Percentiles rank a stretch among this genome's conserved stretches.
phyloP scores from a whole-genome alignment of 106 monocot species.

The Allium fistulosum region DNA sequence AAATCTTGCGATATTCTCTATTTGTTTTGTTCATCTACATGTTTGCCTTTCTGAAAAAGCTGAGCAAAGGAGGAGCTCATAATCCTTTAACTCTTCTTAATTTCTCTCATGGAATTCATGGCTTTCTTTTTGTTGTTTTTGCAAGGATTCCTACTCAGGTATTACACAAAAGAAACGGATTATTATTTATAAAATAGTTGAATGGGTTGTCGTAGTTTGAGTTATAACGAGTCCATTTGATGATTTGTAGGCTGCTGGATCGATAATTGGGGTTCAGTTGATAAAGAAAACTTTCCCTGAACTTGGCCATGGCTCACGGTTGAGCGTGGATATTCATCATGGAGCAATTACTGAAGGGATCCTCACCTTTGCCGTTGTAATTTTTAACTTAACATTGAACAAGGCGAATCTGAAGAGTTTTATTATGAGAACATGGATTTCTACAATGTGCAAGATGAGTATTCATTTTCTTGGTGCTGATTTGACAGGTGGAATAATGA shows the following conservation, averaged over 20 bases:
- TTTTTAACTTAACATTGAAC: constrained; percentile 53
- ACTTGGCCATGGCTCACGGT: constrained; percentile 66
- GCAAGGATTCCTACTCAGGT: constrained; percentile 86
- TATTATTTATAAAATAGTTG: not conserved
- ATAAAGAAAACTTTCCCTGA: constrained; percentile 49
- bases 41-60: constrained; percentile 61
- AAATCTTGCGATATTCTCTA: constrained; percentile 41
- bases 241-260: constrained; percentile 44
- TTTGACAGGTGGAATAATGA: constrained; percentile 96
- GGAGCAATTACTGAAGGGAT: constrained; percentile 87
- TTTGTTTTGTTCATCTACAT: constrained; percentile 69
- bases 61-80: constrained; percentile 56
- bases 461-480: constrained; percentile 86
- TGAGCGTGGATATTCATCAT: constrained; percentile 66
- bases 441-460: constrained; percentile 59
- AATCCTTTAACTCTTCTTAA: constrained; percentile 80
- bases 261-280: constrained; percentile 53
- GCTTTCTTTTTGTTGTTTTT: constrained; percentile 56
- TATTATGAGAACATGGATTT: constrained; percentile 96
- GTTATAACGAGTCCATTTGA: not conserved
- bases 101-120: constrained; percentile 26
- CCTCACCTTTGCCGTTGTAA: constrained; percentile 61
- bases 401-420: constrained; percentile 66
- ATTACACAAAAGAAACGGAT: too few species aligned
- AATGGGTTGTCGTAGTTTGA: not conserved